phyloP scores from a whole-genome alignment of 306 rosid species.

The Inga oerstediana region DNA sequence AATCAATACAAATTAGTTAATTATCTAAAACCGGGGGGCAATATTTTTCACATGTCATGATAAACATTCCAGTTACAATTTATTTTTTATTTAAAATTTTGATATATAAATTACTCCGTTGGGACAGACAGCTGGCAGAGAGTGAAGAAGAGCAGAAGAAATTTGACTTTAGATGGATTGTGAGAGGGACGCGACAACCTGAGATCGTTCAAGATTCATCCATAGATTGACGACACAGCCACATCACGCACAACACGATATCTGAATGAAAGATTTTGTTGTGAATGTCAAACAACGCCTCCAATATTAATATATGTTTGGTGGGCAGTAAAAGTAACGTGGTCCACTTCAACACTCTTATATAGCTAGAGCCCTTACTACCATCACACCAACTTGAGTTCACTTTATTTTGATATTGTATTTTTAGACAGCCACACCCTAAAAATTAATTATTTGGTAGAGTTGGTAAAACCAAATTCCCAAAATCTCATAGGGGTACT shows the following conservation, averaged over 20 bases:
- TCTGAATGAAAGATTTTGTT: neutral
- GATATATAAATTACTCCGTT: neutral
- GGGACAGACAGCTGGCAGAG: neutral
- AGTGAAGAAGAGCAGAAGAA: neutral
- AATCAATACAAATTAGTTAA: no score
- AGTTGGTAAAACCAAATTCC: no score
- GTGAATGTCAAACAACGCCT: neutral
- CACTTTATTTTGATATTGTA: no score
- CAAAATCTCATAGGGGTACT: no score
- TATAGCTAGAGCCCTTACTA: no score
- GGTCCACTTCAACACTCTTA: neutral
- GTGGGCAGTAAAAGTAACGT: neutral
- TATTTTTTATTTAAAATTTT: neutral
- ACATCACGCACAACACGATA: neutral
- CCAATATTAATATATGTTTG: neutral
- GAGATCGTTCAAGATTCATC: neutral
- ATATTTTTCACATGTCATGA: neutral
- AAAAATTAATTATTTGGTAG: no score
- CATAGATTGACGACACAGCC: neutral
- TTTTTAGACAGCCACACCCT: no score
- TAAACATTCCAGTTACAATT: neutral
- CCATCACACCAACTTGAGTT: no score
- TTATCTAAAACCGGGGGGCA: no score
- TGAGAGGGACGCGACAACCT: neutral
- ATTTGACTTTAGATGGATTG: neutral